Conservation (phyloP, 2,329 filamentous ascomycete genomes). For the Emericellopsis atlantica region DNA sequence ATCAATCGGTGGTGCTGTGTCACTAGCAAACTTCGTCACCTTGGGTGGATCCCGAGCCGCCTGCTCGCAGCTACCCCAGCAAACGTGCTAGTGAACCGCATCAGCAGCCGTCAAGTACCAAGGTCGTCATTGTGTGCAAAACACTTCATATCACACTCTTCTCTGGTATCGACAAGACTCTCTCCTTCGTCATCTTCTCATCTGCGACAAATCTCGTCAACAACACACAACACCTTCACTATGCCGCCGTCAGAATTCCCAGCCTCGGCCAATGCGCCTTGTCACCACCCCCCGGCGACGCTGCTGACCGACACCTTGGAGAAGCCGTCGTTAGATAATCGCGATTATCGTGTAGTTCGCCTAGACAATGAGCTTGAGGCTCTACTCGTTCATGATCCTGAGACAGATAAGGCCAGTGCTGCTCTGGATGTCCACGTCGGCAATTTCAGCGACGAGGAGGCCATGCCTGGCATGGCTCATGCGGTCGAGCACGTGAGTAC, state of each 20-base stretch:
- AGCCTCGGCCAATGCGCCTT: slow-evolving; percentile 15
- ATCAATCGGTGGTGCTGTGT: too few species aligned
- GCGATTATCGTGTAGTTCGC: slow-evolving; percentile 76
- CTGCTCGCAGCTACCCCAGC: too few species aligned
- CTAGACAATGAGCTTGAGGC: slow-evolving; percentile 82
- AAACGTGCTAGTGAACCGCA: too few species aligned
- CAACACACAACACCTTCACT: slow-evolving; percentile 1
- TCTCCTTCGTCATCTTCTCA: too few species aligned
- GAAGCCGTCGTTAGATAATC: slow-evolving; percentile 74
- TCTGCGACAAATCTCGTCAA: too few species aligned
- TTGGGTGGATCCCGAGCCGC: too few species aligned
- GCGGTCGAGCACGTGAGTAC: slow-evolving; percentile 71
- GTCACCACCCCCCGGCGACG: slow-evolving; percentile 14
- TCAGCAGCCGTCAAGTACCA: too few species aligned
- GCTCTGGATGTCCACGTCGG: slow-evolving; percentile 93
- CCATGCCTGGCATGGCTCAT: slow-evolving; percentile 91
- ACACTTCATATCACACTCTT: too few species aligned
- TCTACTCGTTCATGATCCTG: slow-evolving; percentile 81
- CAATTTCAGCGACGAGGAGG: slow-evolving; percentile 82
- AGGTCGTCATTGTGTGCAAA: too few species aligned
- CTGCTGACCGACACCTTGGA: slow-evolving; percentile 59
- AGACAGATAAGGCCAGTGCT: slow-evolving; percentile 94
- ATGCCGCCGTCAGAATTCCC: slow-evolving; percentile 20
- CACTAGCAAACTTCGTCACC: too few species aligned
- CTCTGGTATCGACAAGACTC: too few species aligned